Base-by-base conservation (phyloP, 139 green algal genomes). In the Pedinophyceae sp. region DNA sequence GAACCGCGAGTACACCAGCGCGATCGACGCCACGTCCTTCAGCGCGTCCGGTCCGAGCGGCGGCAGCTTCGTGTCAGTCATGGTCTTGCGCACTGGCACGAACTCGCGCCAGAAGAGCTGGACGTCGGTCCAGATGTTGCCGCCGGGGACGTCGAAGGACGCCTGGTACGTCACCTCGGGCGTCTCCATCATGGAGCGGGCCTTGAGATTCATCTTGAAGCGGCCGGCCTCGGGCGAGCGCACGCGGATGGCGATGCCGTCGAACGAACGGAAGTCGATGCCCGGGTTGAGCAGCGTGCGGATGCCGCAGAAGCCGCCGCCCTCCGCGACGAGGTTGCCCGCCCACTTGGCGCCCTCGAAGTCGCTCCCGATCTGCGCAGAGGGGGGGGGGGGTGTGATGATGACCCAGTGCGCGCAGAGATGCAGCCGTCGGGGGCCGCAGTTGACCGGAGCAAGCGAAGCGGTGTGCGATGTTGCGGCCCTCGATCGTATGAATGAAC, bases 201-300 rank as follows among this genome's bases (percentile, higher is more conserved):
- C 93, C 63, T 90, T 93, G 50, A 94, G 75, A 75, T 92, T 93
- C 41, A 93, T 49, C 67, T 93, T 94, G 66, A 83, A 88, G 23
- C 71, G 90, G n/a, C n/a, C n/a, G n/a, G n/a, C n/a, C 51, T 84
- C 67, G 19, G 81, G 82, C 29, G 85, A 75, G 0, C 76, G 72
- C 2, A 93, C 75, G 1, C 72, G 50, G 51, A 94, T 52, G 18
- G 50, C 23, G 20, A 94, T 57, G 26, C 85, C 73, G 59, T 83
- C 70, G 40, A 60, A 82, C 4, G 19, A 49, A 20, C 52, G 47
- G 27, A 83, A 52, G 40, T 76, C 56, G 18, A 73, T 17, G 5
- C 48, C 46, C 30, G 60, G 47, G 28, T 13, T 13, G 10, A 49
- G 17, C 2, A 55, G 49, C 25, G 73, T 84, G 48, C 84, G 76